Conservation (phyloP, 2,329 filamentous ascomycete species). For the Scedosporium apiospermum region DNA sequence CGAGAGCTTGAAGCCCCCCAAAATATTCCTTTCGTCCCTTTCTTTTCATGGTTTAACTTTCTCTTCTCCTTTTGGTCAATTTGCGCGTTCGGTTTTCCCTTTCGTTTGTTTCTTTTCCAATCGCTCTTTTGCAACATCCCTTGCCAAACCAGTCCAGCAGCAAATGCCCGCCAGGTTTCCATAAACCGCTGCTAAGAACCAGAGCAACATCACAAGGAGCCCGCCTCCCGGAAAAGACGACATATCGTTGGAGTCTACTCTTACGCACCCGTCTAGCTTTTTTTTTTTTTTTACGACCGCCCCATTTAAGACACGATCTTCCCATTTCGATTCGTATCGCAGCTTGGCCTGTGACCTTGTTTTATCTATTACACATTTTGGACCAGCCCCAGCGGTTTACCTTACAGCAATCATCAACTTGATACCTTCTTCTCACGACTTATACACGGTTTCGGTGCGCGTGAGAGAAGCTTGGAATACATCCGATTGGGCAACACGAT, state of each 20-base stretch:
- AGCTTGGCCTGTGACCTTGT: constrained; percentile 14
- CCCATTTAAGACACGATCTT: constrained; percentile 4
- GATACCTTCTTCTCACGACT: no score
- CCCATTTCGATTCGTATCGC: constrained; percentile 10
- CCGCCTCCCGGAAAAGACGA: neutral
- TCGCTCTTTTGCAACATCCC: neutral
- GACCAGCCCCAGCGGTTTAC: no score
- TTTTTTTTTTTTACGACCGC: constrained; percentile 5
- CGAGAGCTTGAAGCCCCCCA: neutral
- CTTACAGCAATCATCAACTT: neutral
- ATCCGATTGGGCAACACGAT: constrained; percentile 10
- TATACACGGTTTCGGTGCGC: neutral
- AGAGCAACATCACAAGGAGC: constrained; percentile 1
- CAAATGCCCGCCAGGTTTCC: constrained; percentile 3
- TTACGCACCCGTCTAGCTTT: constrained; percentile 6
- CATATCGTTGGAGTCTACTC: neutral
- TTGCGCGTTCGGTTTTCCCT: constrained; percentile 7
- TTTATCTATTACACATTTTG: constrained; percentile 7
- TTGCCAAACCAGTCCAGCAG: neutral
- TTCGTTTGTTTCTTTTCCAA: constrained; percentile 4
- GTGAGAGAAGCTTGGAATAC: constrained; percentile 5
- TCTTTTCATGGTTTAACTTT: constrained; percentile 1
- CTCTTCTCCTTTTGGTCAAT: constrained; percentile 9
- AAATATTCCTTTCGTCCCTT: constrained; percentile 6
- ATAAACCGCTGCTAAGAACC: neutral